Base-by-base conservation (phyloP, 768 basidiomycete species). In the Amanita jacksonii region DNA sequence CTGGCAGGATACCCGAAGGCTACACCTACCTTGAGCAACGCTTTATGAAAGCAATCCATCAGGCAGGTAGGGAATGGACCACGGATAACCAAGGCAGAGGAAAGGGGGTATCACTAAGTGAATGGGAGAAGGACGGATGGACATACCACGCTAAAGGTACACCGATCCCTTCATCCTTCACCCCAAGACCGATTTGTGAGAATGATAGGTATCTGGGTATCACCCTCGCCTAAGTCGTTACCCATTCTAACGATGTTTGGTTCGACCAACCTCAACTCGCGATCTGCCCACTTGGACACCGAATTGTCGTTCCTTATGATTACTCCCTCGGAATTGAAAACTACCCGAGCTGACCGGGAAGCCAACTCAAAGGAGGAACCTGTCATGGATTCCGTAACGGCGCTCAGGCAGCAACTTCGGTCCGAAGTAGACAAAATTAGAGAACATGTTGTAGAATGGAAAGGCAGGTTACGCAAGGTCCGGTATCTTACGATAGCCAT, bases 71-170 rank as follows among this genome's bases (percentile, higher is more conserved):
- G 27, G 45, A 57, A 10, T 72, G 70, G 69, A 46, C 53, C 12
- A 46, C 47, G 18, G 39, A 50, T 16, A 36, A 47, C 25, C 49
- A 20, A n/a, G 52, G 52, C 8, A 56, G 51, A 24, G 63, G 66
- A 3, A 55, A 63, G 25, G 76, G 79, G 0, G 72, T 99, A 18
- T 69, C 79, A 43, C 67, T 99, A 49, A 73, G 67, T 47, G 94
- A 99, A 61, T 99, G 96, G 96, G 74, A 79, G 56, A 75, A 74
- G 51, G 65, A 71, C 18, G 89, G 84, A 3, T 99, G 96, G 96
- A 98, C 96, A 1, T 99, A 99, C 64, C 96, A 99, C 56, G 88
- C 96, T 19, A 99, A 99, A 73, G 96, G 93, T 94, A 23, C 15
- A 24, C 16, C 12, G 6, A 2, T 33, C 8, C 15, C 31, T 12